Evolutionary conservation across 2,329 filamentous ascomycete species (phyloP).

Genomic region (Botrytis fabae): DNA sequence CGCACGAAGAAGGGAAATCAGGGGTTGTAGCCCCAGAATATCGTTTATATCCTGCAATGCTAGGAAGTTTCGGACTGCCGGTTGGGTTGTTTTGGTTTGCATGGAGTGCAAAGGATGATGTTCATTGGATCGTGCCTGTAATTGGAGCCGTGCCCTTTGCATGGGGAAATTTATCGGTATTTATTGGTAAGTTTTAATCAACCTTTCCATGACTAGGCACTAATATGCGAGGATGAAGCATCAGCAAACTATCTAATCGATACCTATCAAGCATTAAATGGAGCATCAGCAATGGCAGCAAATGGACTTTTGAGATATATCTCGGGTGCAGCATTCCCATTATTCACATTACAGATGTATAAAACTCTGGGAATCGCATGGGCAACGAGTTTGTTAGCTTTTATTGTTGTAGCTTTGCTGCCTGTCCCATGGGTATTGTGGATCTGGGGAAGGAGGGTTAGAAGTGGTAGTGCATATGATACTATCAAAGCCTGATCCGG

Average conservation of each 20-base stretch:
- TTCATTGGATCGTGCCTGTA: slow-evolving; percentile 54
- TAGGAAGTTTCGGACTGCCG: slow-evolving; percentile 54
- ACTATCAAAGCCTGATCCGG: slow-evolving; percentile 36
- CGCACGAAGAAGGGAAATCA: slow-evolving; percentile 6
- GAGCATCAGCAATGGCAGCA: slow-evolving; percentile 60
- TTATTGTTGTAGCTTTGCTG: slow-evolving; percentile 49
- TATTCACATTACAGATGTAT: slow-evolving; percentile 59
- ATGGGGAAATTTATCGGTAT: slow-evolving; percentile 60
- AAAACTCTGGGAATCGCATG: slow-evolving; percentile 42
- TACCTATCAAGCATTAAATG: slow-evolving; percentile 53
- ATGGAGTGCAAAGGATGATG: slow-evolving; percentile 55
- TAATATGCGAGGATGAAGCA: slow-evolving; percentile 58
- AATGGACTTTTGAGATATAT: slow-evolving; percentile 59
- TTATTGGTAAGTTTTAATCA: slow-evolving; percentile 51
- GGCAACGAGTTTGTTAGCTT: slow-evolving; percentile 44
- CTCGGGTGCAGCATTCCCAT: slow-evolving; percentile 57
- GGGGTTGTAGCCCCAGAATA: slow-evolving; percentile 51
- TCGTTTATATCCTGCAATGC: slow-evolving; percentile 59
- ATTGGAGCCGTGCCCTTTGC: slow-evolving; percentile 57
- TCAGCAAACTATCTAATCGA: slow-evolving; percentile 54
- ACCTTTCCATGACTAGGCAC: slow-evolving; percentile 48
- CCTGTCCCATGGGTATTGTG: slow-evolving; percentile 57
- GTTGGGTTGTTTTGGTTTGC: slow-evolving; percentile 59
- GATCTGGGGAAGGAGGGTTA: slow-evolving; percentile 44
- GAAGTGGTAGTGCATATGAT: slow-evolving; percentile 24